These are phyloP conservation scores for Epichloe hybrida DNA, from an alignment of 2,329 filamentous ascomycete genomes.

Conservation along the genomic window DNA sequence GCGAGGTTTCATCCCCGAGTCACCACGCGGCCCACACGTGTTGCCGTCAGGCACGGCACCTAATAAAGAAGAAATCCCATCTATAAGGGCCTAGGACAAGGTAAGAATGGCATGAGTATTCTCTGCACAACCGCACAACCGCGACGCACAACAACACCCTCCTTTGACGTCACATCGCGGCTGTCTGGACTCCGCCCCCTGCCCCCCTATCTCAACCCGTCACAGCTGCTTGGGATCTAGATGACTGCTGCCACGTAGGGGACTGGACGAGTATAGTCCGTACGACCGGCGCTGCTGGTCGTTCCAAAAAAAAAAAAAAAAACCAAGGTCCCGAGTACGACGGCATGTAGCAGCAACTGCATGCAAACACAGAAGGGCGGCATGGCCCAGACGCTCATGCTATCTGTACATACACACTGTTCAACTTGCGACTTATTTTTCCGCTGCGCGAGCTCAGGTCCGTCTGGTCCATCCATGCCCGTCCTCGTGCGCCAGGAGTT, in stretches of 20 bases:
- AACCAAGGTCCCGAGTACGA: background rate
- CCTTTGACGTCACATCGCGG: slow-evolving; percentile 2
- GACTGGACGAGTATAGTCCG: too few relatives aligned
- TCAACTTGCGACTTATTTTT: too few relatives aligned
- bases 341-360: background rate
- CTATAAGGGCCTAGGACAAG: too few relatives aligned
- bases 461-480: background rate
- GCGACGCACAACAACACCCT: background rate
- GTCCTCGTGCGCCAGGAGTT: background rate
- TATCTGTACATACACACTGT: too few relatives aligned
- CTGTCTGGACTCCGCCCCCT: background rate
- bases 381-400: too few relatives aligned
- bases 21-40: too few relatives aligned
- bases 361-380: background rate
- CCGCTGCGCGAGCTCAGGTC: background rate
- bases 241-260: too few relatives aligned
- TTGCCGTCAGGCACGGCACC: too few relatives aligned
- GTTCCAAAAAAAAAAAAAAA: background rate
- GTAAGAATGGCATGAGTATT: background rate
- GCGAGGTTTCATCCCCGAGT: background rate
- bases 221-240: background rate
- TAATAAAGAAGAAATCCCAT: too few relatives aligned
- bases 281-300: background rate
- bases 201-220: background rate
- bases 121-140: background rate